Conservation (phyloP, 345 rosid genomes). For the Cardiospermum halicacabum region DNA sequence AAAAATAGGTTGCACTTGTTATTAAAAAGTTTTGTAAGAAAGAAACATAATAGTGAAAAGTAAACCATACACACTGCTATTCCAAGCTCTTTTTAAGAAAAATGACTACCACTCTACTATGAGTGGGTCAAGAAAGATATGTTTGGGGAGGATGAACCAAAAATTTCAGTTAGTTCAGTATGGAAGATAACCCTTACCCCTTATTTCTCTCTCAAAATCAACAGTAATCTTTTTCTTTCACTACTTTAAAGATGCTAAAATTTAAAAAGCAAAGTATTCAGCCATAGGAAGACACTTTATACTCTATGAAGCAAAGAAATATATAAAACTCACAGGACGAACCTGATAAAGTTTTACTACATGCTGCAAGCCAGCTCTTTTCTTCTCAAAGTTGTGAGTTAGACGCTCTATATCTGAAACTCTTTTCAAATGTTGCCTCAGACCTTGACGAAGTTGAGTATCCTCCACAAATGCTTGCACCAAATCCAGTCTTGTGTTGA, state of each 20-base stretch:
- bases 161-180: not conserved
- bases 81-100: not conserved
- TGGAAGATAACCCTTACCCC: slow-evolving; percentile 1
- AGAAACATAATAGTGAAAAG: not conserved
- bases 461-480: slow-evolving; percentile 94
- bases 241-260: not conserved
- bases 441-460: slow-evolving; percentile 77
- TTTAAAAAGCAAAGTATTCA: not conserved
- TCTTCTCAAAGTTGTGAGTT: slow-evolving; percentile 56
- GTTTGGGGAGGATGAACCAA: not conserved
- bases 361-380: slow-evolving; percentile 78
- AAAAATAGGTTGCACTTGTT: slow-evolving; percentile 1
- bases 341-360: slow-evolving; percentile 96
- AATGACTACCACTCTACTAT: not conserved
- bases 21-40: not conserved
- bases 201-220: not conserved
- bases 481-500: slow-evolving; percentile 70
- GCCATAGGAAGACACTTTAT: not conserved
- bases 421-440: slow-evolving; percentile 91
- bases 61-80: not conserved
- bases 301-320: not conserved
- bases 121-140: not conserved
- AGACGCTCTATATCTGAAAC: slow-evolving; percentile 83
- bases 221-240: not conserved
- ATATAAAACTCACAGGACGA: not conserved